These are phyloP conservation scores for Hymenoscyphus fructigenus DNA, from an alignment of 2,329 filamentous ascomycete species.

Conservation along the genomic window DNA sequence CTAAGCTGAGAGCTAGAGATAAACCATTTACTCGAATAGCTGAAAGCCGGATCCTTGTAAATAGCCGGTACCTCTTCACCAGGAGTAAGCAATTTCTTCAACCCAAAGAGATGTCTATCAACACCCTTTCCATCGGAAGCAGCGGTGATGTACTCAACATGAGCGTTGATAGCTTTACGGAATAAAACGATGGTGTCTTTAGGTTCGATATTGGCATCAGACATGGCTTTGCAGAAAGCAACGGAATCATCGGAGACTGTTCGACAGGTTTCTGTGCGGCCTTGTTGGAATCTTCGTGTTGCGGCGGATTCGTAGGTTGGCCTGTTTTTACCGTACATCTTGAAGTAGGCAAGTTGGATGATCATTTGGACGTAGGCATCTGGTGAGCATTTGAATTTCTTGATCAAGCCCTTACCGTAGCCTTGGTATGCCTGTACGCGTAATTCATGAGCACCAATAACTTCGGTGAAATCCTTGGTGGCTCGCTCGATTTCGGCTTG, in stretches of 20 bases:
- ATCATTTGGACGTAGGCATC: constrained; percentile 98
- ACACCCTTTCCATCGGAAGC: constrained; percentile 92
- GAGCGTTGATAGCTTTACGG: constrained; percentile 75
- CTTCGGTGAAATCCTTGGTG: constrained; percentile 71
- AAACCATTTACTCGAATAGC: constrained; percentile 86
- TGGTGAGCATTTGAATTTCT: constrained; percentile 98
- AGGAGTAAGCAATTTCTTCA: constrained; percentile 83
- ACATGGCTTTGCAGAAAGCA: constrained; percentile 86
- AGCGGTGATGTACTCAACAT: constrained; percentile 87
- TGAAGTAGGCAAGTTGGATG: constrained; percentile 96
- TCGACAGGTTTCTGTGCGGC: constrained; percentile 94
- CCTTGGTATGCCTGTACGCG: constrained; percentile 94
- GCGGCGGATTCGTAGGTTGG: constrained; percentile 97
- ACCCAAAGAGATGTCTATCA: constrained; percentile 93
- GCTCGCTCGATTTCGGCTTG: constrained; percentile 78
- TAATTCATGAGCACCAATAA: constrained; percentile 87
- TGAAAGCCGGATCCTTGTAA: constrained; percentile 82
- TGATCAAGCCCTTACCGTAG: constrained; percentile 97
- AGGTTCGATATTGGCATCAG: constrained; percentile 62
- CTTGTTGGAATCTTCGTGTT: constrained; percentile 91
- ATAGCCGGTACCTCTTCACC: constrained; percentile 80
- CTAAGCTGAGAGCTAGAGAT: constrained; percentile 86
- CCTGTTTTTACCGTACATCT: constrained; percentile 98
- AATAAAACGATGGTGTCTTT: constrained; percentile 72
- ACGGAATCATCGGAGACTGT: constrained; percentile 88